Evolutionary conservation across 768 basidiomycete species (phyloP).

Genomic region (Collybiopsis luxurians): DNA sequence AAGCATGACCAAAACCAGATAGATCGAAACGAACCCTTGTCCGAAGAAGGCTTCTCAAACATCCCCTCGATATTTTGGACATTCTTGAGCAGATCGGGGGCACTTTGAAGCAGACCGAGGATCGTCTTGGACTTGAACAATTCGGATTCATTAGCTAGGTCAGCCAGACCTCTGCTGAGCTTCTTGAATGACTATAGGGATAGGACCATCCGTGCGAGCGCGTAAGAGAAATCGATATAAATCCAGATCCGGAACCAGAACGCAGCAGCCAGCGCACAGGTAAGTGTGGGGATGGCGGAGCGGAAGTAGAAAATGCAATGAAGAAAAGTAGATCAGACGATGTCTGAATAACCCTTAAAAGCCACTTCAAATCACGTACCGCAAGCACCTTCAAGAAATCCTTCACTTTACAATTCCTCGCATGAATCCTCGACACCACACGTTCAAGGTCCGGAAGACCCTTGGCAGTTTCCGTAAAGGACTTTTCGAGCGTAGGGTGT

Average conservation of each 20-base stretch:
- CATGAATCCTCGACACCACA: slow-evolving; percentile 92
- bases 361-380: slow-evolving; percentile 38
- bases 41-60: slow-evolving; percentile 52
- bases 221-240: no score
- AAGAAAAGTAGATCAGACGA: no score
- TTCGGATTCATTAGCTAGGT: slow-evolving; percentile 63
- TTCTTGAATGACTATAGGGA: slow-evolving; percentile 67
- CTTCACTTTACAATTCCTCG: slow-evolving; percentile 81
- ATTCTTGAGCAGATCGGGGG: slow-evolving; percentile 75
- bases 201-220: no score
- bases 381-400: slow-evolving; percentile 85
- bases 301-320: no score
- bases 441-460: slow-evolving; percentile 91
- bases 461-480: slow-evolving; percentile 75
- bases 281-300: no score
- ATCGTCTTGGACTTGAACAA: slow-evolving; percentile 78
- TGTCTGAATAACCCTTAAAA: no score
- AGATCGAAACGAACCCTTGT: slow-evolving; percentile 49
- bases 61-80: slow-evolving; percentile 71
- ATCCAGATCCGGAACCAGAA: background rate
- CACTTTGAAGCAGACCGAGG: slow-evolving; percentile 67
- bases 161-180: slow-evolving; percentile 63
- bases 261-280: no score
- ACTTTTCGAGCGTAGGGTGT: slow-evolving; percentile 71
- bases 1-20: background rate